phyloP scores from a whole-genome alignment of 345 rosid species.

The Clarkia xantiana region DNA sequence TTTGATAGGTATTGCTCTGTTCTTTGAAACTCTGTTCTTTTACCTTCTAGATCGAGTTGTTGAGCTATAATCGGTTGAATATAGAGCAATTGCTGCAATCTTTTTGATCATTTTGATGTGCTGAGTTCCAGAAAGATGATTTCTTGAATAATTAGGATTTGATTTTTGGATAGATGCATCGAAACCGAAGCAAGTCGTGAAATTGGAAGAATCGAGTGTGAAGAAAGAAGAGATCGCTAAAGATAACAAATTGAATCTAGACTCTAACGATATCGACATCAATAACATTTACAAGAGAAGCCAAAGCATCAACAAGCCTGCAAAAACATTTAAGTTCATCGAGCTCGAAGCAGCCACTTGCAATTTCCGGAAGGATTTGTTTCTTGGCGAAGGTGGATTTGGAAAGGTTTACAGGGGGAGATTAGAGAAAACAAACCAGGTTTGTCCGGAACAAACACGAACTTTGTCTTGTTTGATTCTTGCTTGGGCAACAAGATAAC shows the following conservation, averaged over 20 bases:
- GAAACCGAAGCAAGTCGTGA: constrained; percentile 29
- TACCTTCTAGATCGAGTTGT: no score
- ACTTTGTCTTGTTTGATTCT: not conserved
- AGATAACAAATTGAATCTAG: constrained; percentile 34
- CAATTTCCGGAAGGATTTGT: constrained; percentile 51
- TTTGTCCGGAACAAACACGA: constrained; percentile 14
- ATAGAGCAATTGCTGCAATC: not conserved
- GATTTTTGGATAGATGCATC: constrained; percentile 21
- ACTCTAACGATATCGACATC: constrained; percentile 36
- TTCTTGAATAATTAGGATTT: not conserved
- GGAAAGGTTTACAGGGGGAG: constrained; percentile 69
- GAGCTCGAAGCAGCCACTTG: constrained; percentile 49
- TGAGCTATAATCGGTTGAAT: no score
- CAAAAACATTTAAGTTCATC: constrained; percentile 36
- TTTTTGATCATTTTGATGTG: not conserved
- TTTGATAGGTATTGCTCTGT: no score
- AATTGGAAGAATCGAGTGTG: constrained; percentile 13
- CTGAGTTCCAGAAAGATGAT: not conserved
- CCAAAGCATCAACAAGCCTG: constrained; percentile 16
- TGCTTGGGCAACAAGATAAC: not conserved
- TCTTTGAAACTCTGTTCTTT: no score
- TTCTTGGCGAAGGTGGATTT: constrained; percentile 84
- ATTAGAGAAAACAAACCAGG: constrained; percentile 51
- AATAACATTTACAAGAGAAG: constrained; percentile 28
- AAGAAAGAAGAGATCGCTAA: constrained; percentile 18